Conservation (phyloP, 2,329 filamentous ascomycete species). For the Trichoderma hamatum region DNA sequence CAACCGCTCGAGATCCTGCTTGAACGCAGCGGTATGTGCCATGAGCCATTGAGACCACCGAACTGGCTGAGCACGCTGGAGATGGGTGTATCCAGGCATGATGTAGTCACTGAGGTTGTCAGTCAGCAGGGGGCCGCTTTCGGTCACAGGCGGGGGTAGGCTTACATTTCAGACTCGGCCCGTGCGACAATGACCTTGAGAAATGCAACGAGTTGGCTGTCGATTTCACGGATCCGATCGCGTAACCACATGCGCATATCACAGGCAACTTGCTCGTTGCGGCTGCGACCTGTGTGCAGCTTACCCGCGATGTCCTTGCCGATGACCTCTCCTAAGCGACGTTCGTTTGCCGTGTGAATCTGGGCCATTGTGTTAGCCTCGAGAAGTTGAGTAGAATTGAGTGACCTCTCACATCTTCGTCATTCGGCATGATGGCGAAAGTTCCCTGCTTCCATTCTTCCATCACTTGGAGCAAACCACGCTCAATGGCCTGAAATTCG, state of each 20-base stretch:
- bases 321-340: constrained; percentile 78
- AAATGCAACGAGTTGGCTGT: constrained; percentile 68
- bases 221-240: constrained; percentile 69
- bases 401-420: no score
- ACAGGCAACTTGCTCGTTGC: constrained; percentile 88
- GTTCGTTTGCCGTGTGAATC: constrained; percentile 70
- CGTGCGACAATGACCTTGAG: constrained; percentile 69
- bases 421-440: no score
- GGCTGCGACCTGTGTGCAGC: constrained; percentile 82
- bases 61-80: constrained; percentile 80
- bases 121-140: background rate
- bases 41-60: constrained; percentile 74
- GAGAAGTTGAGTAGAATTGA: no score
- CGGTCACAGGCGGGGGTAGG: background rate
- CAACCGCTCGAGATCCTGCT: background rate
- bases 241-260: constrained; percentile 87
- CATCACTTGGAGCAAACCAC: no score
- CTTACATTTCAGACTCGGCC: constrained; percentile 68
- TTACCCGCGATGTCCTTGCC: constrained; percentile 85
- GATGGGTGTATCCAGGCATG: constrained; percentile 88
- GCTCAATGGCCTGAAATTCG: no score
- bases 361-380: no score
- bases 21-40: background rate
- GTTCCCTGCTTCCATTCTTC: no score
- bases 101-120: constrained; percentile 54